phyloP scores from a whole-genome alignment of 179 eudicot genomes.

The Sideroxylon spinosum region DNA sequence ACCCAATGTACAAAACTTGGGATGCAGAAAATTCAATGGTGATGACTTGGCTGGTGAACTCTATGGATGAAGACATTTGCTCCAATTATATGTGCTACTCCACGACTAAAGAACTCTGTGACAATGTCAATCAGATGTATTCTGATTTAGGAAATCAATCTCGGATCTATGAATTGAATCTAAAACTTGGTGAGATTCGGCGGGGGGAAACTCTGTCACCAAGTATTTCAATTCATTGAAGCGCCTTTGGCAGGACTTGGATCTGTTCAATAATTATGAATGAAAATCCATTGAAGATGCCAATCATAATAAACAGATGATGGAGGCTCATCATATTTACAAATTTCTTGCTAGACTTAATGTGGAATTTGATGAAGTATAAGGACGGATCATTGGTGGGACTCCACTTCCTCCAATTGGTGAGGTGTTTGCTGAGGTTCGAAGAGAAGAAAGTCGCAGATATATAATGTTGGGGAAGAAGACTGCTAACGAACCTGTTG shows the following conservation, averaged over 20 bases:
- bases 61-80: constrained; percentile 17
- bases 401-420: neutral
- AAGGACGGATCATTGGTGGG: neutral
- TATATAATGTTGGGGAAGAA: too few species aligned
- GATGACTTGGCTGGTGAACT: constrained; percentile 17
- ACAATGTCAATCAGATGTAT: constrained; percentile 10
- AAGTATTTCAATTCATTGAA: constrained; percentile 5
- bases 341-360: neutral
- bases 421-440: neutral
- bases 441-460: too few species aligned
- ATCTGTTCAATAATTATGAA: neutral
- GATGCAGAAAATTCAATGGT: constrained; percentile 19
- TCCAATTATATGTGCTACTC: constrained; percentile 14
- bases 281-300: neutral
- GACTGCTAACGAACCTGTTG: too few species aligned
- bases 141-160: constrained; percentile 1
- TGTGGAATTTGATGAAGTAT: neutral
- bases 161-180: neutral
- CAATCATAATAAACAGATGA: neutral
- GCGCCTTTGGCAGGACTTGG: neutral
- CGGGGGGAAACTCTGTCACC: too few species aligned
- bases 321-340: neutral
- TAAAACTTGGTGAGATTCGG: neutral
- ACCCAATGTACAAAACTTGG: neutral
- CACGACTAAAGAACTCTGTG: constrained; percentile 19